Conservation (phyloP, 129 eudicot species). For the Dittrichia graveolens region DNA sequence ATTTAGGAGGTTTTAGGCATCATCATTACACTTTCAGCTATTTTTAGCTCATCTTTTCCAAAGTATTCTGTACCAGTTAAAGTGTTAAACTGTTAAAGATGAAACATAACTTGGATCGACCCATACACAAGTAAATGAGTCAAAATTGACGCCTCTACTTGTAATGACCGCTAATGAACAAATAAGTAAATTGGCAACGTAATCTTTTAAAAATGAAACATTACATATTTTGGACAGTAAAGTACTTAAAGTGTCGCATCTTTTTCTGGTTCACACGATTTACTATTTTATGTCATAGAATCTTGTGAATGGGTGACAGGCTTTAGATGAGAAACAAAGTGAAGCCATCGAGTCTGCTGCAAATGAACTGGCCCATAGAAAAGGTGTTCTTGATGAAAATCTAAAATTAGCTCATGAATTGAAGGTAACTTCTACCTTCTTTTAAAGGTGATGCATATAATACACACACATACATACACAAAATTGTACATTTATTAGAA, state of each 20-base stretch:
- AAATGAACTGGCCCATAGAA: constrained; percentile 77
- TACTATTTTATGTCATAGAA: neutral
- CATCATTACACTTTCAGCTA: no score
- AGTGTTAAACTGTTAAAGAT: no score
- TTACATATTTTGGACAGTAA: constrained; percentile 10
- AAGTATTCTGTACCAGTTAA: no score
- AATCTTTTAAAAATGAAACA: constrained; percentile 9
- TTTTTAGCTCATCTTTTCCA: no score
- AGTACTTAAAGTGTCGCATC: constrained; percentile 9
- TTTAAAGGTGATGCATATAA: neutral
- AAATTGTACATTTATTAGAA: no score
- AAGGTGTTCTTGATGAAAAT: constrained; percentile 86
- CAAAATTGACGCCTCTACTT: neutral
- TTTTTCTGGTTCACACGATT: neutral
- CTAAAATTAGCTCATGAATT: constrained; percentile 68
- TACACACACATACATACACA: no score
- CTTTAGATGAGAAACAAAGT: constrained; percentile 84
- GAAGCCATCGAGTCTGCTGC: constrained; percentile 80
- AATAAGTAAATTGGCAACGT: constrained; percentile 19
- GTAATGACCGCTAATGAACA: constrained; percentile 2
- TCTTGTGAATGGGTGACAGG: constrained; percentile 45
- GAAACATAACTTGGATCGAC: no score
- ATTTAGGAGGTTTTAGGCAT: no score
- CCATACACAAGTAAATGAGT: no score
- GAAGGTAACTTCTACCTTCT: constrained; percentile 51